phyloP scores from a whole-genome alignment of 257 asterid species.

The Lycium ferocissimum region DNA sequence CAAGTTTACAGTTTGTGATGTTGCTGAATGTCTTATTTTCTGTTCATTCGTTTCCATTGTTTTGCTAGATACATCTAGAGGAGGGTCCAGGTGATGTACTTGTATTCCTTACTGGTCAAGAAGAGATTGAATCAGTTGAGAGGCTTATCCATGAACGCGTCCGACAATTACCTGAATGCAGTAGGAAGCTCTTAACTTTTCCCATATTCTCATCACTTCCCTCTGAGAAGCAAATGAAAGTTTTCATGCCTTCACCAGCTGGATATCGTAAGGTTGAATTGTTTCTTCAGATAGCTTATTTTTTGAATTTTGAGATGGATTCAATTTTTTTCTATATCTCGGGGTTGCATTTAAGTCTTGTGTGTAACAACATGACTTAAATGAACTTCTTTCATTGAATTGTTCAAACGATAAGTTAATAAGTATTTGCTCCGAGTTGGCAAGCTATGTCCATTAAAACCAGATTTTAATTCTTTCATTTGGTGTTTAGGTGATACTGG shows the following conservation, averaged over 20 bases:
- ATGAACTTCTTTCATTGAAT: too few relatives aligned
- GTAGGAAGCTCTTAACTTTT: conserved; percentile 65
- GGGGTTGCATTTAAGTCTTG: too few relatives aligned
- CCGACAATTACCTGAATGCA: conserved; percentile 61
- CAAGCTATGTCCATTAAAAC: background rate
- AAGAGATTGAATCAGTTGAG: conserved; percentile 94
- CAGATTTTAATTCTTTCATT: conserved; percentile 35
- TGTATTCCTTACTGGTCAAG: conserved; percentile 96
- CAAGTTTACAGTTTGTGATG: conserved; percentile 13
- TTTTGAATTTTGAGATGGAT: background rate
- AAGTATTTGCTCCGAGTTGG: conserved; percentile 23
- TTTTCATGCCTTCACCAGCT: conserved; percentile 72
- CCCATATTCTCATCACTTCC: conserved; percentile 88
- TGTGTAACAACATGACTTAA: too few relatives aligned
- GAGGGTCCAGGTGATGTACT: conserved; percentile 92
- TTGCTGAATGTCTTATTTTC: conserved; percentile 22
- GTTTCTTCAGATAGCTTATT: conserved; percentile 21
- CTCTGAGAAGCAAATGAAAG: conserved; percentile 95
- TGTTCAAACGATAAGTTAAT: too few relatives aligned
- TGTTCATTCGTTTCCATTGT: conserved; percentile 20
- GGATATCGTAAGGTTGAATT: conserved; percentile 90
- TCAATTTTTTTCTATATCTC: too few relatives aligned
- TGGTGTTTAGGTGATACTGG: conserved; percentile 73
- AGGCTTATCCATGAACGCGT: conserved; percentile 82
- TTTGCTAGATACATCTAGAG: conserved; percentile 78